phyloP scores from a whole-genome alignment of 345 rosid species.

The Mallotus nudiflorus region DNA sequence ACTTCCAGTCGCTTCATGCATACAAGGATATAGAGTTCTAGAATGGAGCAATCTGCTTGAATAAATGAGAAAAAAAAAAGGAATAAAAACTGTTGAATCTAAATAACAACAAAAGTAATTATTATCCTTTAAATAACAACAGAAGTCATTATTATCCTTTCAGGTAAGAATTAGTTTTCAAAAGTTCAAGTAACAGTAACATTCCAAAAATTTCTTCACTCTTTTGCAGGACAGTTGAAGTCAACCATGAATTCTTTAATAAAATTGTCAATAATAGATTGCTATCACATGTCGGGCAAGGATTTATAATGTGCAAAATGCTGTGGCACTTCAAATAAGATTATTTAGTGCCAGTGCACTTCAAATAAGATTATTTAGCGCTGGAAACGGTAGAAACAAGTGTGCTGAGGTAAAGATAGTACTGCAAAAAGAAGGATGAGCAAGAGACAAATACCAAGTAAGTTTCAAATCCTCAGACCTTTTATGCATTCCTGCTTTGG shows the following conservation, averaged over 20 bases:
- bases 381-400: not conserved
- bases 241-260: not conserved
- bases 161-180: not conserved
- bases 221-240: too few relatives aligned
- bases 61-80: not conserved
- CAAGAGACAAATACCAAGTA: not conserved
- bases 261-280: not conserved
- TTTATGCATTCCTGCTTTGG: conserved; percentile 75
- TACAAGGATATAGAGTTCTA: conserved; percentile 84
- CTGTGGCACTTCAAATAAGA: not conserved
- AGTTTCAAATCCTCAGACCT: conserved; percentile 42
- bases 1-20: conserved; percentile 88
- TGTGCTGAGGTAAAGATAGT: not conserved
- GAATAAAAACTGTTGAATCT: not conserved
- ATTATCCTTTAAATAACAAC: not conserved
- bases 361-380: not conserved
- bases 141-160: not conserved
- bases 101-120: not conserved
- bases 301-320: not conserved
- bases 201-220: not conserved
- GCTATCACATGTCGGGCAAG: not conserved
- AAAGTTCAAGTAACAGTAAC: not conserved
- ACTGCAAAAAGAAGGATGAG: not conserved
- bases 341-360: not conserved
- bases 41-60: conserved; percentile 74